Evolutionary conservation across 1,139 yeast species (phyloP).

Genomic region (Yamadazyma taylorii): DNA sequence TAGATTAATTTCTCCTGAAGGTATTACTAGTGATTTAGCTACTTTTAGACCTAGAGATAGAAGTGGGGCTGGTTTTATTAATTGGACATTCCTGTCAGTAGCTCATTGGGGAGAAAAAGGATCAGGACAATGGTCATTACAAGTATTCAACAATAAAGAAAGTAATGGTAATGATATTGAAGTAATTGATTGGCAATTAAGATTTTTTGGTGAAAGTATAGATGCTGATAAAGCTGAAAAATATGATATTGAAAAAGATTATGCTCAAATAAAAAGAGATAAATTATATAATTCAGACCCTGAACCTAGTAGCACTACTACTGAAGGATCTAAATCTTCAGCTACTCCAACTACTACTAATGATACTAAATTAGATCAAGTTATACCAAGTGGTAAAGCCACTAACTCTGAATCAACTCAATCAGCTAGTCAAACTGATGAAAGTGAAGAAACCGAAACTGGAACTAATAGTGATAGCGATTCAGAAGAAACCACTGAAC

Average conservation of each 20-base stretch:
- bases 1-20: constrained; percentile 70
- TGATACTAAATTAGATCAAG: not conserved
- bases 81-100: constrained; percentile 97
- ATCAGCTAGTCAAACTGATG: constrained; percentile 4
- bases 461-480: constrained; percentile 14
- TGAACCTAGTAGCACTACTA: not conserved
- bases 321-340: not conserved
- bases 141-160: constrained; percentile 42
- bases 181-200: constrained; percentile 71
- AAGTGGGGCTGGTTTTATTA: constrained; percentile 56
- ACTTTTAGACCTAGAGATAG: constrained; percentile 64
- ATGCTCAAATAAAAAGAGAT: constrained; percentile 40
- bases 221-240: constrained; percentile 61
- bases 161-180: constrained; percentile 36
- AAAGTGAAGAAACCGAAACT: not conserved
- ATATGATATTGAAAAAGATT: constrained; percentile 40
- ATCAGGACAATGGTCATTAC: constrained; percentile 78
- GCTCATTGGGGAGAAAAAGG: constrained; percentile 97
- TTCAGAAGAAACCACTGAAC: constrained; percentile 23
- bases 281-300: constrained; percentile 15
- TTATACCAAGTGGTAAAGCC: constrained; percentile 5
- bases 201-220: constrained; percentile 76
- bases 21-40: constrained; percentile 73
- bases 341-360: not conserved
- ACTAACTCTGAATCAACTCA: constrained; percentile 10